These are phyloP conservation scores for Fusarium duplospermum DNA, from an alignment of 2,329 filamentous ascomycete genomes.

Conservation along the genomic window DNA sequence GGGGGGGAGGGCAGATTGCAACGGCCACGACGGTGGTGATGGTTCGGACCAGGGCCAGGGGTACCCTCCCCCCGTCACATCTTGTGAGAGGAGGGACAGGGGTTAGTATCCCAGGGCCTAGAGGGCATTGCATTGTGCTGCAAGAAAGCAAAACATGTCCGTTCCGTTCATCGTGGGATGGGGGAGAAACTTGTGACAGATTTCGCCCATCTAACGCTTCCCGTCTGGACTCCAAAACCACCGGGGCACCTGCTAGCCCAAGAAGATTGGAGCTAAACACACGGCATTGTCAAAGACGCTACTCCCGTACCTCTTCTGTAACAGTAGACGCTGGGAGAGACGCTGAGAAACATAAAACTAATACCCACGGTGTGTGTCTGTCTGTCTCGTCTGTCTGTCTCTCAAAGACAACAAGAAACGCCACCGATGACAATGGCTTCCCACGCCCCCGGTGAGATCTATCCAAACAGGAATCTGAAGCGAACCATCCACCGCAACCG, in stretches of 20 bases:
- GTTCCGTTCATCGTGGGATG: background rate
- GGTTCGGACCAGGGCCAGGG: constrained; percentile 38
- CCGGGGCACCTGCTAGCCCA: constrained; percentile 13
- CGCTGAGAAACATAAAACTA: constrained; percentile 16
- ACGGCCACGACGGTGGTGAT: constrained; percentile 46
- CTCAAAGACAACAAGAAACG: constrained; percentile 20
- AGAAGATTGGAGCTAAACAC: background rate
- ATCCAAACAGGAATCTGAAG: constrained; percentile 36
- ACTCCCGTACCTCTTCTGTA: background rate
- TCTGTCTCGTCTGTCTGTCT: too few relatives aligned
- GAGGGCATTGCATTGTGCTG: constrained; percentile 10
- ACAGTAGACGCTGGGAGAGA: constrained; percentile 3
- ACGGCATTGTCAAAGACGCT: background rate
- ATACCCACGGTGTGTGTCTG: background rate
- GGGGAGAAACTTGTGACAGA: constrained; percentile 11
- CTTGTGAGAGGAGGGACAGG: constrained; percentile 18
- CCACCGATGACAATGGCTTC: constrained; percentile 28
- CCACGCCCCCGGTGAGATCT: constrained; percentile 23
- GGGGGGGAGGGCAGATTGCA: constrained; percentile 41
- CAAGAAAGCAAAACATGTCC: constrained; percentile 31
- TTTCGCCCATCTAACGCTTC: constrained; percentile 28
- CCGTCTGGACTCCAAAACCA: constrained; percentile 34
- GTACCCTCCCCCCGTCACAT: constrained; percentile 20
- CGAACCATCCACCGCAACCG: constrained; percentile 17
- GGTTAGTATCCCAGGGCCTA: background rate